Evolutionary conservation across 768 basidiomycete species (phyloP).

Genomic region (Lentinula guzmanii): DNA sequence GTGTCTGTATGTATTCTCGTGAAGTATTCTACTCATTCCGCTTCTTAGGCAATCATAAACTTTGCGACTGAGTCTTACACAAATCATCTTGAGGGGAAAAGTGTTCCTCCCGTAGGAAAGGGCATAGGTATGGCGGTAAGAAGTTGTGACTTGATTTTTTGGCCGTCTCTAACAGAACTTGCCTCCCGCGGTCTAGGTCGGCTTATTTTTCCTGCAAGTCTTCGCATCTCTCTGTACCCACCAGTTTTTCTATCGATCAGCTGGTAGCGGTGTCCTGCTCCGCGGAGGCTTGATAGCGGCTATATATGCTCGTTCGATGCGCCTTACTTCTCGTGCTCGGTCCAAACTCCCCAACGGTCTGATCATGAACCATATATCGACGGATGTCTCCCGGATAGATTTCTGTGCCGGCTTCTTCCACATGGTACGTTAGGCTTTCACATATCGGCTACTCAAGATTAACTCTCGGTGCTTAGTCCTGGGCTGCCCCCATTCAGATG

Average conservation of each 20-base stretch:
- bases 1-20: slow-evolving; percentile 6
- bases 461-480: slow-evolving; percentile 30
- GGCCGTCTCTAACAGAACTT: neutral
- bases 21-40: neutral
- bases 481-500: slow-evolving; percentile 75
- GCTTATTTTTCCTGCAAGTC: slow-evolving; percentile 53
- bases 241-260: slow-evolving; percentile 79
- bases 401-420: slow-evolving; percentile 80
- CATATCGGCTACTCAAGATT: slow-evolving; percentile 1
- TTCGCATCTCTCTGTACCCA: slow-evolving; percentile 62
- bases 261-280: slow-evolving; percentile 71
- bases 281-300: slow-evolving; percentile 85
- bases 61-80: slow-evolving; percentile 61
- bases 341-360: slow-evolving; percentile 81
- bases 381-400: slow-evolving; percentile 87
- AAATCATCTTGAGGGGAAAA: slow-evolving; percentile 31
- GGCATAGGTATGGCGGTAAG: slow-evolving; percentile 57
- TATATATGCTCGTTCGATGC: slow-evolving; percentile 74
- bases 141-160: slow-evolving; percentile 30
- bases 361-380: slow-evolving; percentile 90
- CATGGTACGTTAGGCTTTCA: slow-evolving; percentile 33
- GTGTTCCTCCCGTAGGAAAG: slow-evolving; percentile 35
- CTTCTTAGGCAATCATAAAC: slow-evolving; percentile 56
- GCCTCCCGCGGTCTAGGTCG: slow-evolving; percentile 30
- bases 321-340: slow-evolving; percentile 72